A percentile compares a stretch with the other conserved stretches of the same genome.
Conservation (phyloP, 169 alveolate genomes). For the Nephromyces sp. region DNA sequence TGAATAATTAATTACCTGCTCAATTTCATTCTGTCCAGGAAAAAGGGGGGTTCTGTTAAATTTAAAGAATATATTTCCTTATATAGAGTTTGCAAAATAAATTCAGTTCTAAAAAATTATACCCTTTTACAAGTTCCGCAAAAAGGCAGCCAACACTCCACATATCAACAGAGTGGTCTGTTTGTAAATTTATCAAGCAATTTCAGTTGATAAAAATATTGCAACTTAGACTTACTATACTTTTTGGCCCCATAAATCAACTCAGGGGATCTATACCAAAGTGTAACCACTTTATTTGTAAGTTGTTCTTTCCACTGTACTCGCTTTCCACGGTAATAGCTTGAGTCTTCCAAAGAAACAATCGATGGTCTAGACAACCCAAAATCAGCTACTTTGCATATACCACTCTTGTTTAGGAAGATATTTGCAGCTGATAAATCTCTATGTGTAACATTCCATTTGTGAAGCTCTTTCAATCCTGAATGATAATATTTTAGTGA, state of each 20-base stretch:
- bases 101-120: not conserved
- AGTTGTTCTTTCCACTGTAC: slow-evolving; percentile 51
- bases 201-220: not conserved
- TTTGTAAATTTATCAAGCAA: no score
- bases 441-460: slow-evolving; percentile 39
- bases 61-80: not conserved
- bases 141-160: slow-evolving; percentile 78
- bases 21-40: not conserved
- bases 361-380: slow-evolving; percentile 67
- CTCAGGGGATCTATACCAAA: slow-evolving; percentile 94
- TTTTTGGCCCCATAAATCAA: slow-evolving; percentile 75
- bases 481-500: not conserved
- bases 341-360: slow-evolving; percentile 49
- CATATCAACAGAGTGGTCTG: slow-evolving; percentile 76
- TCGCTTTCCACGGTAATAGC: not conserved
- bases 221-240: slow-evolving; percentile 47
- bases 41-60: not conserved
- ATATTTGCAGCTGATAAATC: slow-evolving; percentile 66
- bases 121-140: slow-evolving; percentile 20
- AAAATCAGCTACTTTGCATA: slow-evolving; percentile 71
- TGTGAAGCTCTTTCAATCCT: slow-evolving; percentile 34
- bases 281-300: slow-evolving; percentile 79
- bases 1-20: not conserved
- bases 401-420: slow-evolving; percentile 13
- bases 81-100: not conserved